Evolutionary conservation across 2,329 filamentous ascomycete genomes (phyloP).

Genomic region (Pestalotiopsis sp.): DNA sequence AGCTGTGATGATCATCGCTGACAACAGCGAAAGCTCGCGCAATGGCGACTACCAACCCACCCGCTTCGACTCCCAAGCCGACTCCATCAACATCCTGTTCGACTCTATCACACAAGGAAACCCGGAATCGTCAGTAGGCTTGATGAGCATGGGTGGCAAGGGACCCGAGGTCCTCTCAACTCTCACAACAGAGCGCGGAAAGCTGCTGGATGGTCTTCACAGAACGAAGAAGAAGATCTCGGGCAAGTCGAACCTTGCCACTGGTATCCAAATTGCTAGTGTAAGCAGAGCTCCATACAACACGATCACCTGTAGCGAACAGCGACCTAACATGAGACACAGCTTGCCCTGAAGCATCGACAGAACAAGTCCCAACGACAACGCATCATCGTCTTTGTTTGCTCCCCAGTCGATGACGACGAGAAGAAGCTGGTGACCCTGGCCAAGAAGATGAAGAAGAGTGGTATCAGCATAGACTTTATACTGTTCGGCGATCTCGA

Average conservation of each 20-base stretch:
- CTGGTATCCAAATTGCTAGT: conserved; percentile 91
- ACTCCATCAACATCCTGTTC: conserved; percentile 94
- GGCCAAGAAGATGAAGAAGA: conserved; percentile 99
- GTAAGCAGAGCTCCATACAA: conserved; percentile 56
- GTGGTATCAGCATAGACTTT: conserved; percentile 90
- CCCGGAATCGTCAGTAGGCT: conserved; percentile 92
- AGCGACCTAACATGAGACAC: conserved; percentile 16
- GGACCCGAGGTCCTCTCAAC: conserved; percentile 98
- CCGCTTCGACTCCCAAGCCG: conserved; percentile 93
- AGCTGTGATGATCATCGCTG: conserved; percentile 99
- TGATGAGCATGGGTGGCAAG: conserved; percentile 98
- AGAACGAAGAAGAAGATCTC: conserved; percentile 89
- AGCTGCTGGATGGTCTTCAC: conserved; percentile 90
- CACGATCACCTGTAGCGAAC: neutral
- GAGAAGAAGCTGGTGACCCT: conserved; percentile 87
- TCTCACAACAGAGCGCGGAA: conserved; percentile 93
- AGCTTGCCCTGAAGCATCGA: conserved; percentile 96
- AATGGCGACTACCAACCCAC: conserved; percentile 94
- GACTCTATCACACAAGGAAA: conserved; percentile 94
- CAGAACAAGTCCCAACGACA: conserved; percentile 97
- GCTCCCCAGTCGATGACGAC: conserved; percentile 87
- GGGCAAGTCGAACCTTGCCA: conserved; percentile 85
- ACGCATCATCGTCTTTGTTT: conserved; percentile 96
- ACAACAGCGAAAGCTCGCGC: conserved; percentile 98
- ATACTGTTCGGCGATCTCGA: conserved; percentile 93